Percentiles rank a stretch among this genome's conserved stretches.
Evolutionary conservation across 495 filamentous ascomycete species (phyloP).

Genomic region (Jackrogersella multiformis): DNA sequence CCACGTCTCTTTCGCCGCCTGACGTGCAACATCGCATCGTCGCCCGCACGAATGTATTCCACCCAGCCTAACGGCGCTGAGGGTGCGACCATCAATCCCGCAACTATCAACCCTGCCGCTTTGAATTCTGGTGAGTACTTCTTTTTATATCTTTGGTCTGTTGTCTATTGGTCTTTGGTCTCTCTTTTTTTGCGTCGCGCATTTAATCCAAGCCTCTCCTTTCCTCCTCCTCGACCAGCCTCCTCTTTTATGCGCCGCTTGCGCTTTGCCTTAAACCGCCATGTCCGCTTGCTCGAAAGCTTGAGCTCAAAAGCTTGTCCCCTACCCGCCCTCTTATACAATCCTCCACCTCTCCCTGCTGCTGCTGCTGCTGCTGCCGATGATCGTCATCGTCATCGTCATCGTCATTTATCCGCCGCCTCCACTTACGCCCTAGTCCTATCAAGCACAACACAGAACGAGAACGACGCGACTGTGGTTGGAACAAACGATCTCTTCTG

Average conservation of each 20-base stretch:
- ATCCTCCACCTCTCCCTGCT: not conserved
- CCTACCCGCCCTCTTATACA: conserved; percentile 8
- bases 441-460: conserved; percentile 9
- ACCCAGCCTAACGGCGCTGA: conserved; percentile 64
- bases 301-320: not conserved
- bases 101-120: conserved; percentile 63
- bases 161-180: not conserved
- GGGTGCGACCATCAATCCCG: conserved; percentile 66
- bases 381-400: conserved; percentile 42
- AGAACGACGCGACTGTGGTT: conserved; percentile 36
- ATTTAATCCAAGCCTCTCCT: conserved; percentile 31
- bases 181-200: conserved; percentile 9
- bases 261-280: conserved; percentile 20
- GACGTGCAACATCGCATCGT: conserved; percentile 51
- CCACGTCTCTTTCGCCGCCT: conserved; percentile 48
- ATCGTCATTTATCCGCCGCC: conserved; percentile 42
- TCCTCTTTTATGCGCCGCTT: conserved; percentile 13
- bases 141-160: conserved; percentile 11
- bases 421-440: conserved; percentile 22
- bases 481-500: conserved; percentile 18
- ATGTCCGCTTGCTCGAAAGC: conserved; percentile 1
- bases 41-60: conserved; percentile 61
- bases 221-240: conserved; percentile 17
- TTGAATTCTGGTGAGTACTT: conserved; percentile 61
- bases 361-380: too few species aligned